Evolutionary conservation across 1,284 basidiomycete genomes (phyloP).

Genomic region (Cryptococcus maquisensis): DNA sequence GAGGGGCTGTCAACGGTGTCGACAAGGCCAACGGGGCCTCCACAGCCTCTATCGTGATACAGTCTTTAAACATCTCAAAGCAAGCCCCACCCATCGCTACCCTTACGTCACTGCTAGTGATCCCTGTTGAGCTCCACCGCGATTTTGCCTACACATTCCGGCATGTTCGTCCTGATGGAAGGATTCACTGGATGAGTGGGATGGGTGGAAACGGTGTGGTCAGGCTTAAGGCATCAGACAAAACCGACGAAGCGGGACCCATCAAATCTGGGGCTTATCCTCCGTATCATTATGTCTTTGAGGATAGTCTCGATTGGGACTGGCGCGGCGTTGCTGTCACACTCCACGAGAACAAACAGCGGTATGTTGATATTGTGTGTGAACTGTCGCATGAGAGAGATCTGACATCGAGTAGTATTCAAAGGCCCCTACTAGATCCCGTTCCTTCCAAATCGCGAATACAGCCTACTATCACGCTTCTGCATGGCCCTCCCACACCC

Average conservation of each 20-base stretch:
- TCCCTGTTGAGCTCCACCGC: not conserved
- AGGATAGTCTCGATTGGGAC: not conserved
- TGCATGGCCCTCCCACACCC: not conserved
- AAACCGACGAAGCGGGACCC: not conserved
- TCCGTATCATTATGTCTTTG: not conserved
- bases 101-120: not conserved
- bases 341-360: not conserved
- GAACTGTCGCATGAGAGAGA: not conserved
- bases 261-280: not conserved
- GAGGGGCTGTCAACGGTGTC: too few relatives aligned
- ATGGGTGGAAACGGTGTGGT: constrained; percentile 26
- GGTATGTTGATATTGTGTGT: constrained; percentile 1
- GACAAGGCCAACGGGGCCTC: too few relatives aligned
- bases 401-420: not conserved
- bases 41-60: too few relatives aligned
- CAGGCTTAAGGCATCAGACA: constrained; percentile 7
- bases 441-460: constrained; percentile 1
- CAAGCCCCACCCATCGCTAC: not conserved
- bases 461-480: constrained; percentile 1
- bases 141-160: constrained; percentile 27
- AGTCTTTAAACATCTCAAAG: not conserved
- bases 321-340: constrained; percentile 12
- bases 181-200: constrained; percentile 26
- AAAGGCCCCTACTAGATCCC: not conserved
- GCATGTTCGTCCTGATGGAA: constrained; percentile 13